Base-by-base conservation (phyloP, 2,329 filamentous ascomycete species). In the Apiospora marii region DNA sequence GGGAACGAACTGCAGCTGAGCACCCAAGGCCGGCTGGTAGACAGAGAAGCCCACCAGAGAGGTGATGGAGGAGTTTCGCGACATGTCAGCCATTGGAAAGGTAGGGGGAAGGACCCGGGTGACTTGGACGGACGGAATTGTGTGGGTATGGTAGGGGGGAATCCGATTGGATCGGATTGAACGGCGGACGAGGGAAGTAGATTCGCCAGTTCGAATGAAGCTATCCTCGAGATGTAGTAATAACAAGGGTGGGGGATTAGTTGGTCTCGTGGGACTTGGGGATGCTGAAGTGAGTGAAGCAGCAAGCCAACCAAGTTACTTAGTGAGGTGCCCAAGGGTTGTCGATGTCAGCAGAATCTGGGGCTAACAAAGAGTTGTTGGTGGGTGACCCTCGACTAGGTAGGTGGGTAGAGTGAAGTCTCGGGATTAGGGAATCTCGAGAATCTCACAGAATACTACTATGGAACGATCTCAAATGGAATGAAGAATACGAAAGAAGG, bases 1-100 rank as follows among this genome's bases (percentile, higher is more conserved):
- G 84, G 94, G 87, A 80, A 91, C 82, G 87, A 94, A 91, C 82
- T 94, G 84, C 72, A 92, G 84, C 74, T 87, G 82, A 68, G 87
- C 85, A 70, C 90, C 90, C 71, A 90, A 83, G 68, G 84, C 80
- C 61, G 88, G 85, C 83, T 92, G 90, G 79, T 86, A 89, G 80
- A 92, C 85, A 73, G 89, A 90, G 81, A 91, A 91, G 72, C 88
- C 88, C 82, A 86, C 81, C 49, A 83, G 77, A 75, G 81, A 76
- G 73, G 76, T 77, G 16, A 7, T 24, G 67, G 82, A 82, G 74
- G 78, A 78, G 76, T 82, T 81, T 73, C 79, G 78, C 70, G 81
- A 81, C 81, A 83, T 84, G 72, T 44, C 67, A 48, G 67, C 67
- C 67, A 68, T 68, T 68, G 27, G 34, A 30, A 64, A 10, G n/a